A percentile compares a stretch with the other conserved stretches of the same genome.
Evolutionary conservation across 257 asterid genomes (phyloP).

Genomic region (Echites panduratus): DNA sequence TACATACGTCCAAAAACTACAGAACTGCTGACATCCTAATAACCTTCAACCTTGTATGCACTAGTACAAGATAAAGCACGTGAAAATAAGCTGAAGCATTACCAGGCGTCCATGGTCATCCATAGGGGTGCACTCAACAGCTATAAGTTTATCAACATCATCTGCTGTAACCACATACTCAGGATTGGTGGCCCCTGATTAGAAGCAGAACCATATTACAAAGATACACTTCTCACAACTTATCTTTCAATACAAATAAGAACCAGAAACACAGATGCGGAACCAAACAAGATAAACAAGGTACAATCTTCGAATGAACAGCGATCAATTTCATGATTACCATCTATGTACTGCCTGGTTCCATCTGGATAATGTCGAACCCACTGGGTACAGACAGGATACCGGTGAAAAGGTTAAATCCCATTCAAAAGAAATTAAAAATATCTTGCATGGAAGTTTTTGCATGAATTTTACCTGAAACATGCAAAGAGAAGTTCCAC

Average conservation of each 20-base stretch:
- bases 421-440: conserved; percentile 8
- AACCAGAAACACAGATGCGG: not conserved
- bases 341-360: conserved; percentile 92
- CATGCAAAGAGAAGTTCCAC: conserved; percentile 98
- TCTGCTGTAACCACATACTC: conserved; percentile 92
- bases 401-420: conserved; percentile 9
- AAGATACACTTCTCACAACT: not conserved
- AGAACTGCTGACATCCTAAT: not conserved
- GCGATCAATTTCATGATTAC: conserved; percentile 29
- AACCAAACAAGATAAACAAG: not conserved
- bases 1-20: not conserved
- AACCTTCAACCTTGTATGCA: not conserved
- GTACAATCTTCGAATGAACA: not conserved
- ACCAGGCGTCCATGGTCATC: conserved; percentile 97
- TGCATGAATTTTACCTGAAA: conserved; percentile 59
- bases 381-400: conserved; percentile 54
- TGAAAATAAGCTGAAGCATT: not conserved
- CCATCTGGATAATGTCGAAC: conserved; percentile 99
- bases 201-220: conserved; percentile 3
- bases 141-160: conserved; percentile 84
- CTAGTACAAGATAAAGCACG: not conserved
- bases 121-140: conserved; percentile 99
- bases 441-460: not conserved
- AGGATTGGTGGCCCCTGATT: conserved; percentile 97
- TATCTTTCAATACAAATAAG: conserved; percentile 1